Base-by-base conservation (phyloP, 2,329 filamentous ascomycete genomes). In the Aplosporella prunicola region DNA sequence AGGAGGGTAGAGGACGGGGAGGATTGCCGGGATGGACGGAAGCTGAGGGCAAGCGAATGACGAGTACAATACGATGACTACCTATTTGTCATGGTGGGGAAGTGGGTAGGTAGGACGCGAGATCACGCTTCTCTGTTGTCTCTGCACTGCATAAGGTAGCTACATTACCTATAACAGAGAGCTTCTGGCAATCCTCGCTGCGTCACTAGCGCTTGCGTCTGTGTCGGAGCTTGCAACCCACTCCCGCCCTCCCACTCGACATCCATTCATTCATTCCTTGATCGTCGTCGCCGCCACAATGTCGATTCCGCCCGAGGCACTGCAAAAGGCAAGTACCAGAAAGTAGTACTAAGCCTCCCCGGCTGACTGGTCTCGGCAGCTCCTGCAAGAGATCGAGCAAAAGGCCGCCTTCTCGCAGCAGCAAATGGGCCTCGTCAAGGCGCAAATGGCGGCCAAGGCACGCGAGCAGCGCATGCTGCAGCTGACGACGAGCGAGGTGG, bases 221-320 rank as follows among this genome's bases (percentile, higher is more conserved):
- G n/a, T n/a, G n/a, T n/a, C n/a, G n/a, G n/a, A n/a, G n/a, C n/a
- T n/a, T n/a, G n/a, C n/a, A n/a, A n/a, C n/a, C n/a, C n/a, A n/a
- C n/a, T n/a, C n/a, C n/a, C n/a, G n/a, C n/a, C n/a, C n/a, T n/a
- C n/a, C n/a, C n/a, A n/a, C n/a, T n/a, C n/a, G 22, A 8, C 22
- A 25, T 22, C 27, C 22, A 20, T n/a, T n/a, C n/a, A n/a, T n/a
- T n/a, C n/a, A n/a, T n/a, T n/a, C n/a, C n/a, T n/a, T n/a, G n/a
- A n/a, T n/a, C n/a, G n/a, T 11, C 22, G 20, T 18, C 26, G 14
- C 23, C 9, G 32, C 41, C 53, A 73, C 51, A 35, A 95, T 96
- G 89, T 85, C 89, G 38, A 91, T 96, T 51, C 81, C 88, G 37
- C 94, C 93, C 55, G 85, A 93, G 66, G 87, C 88, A 42, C 69